Conservation (phyloP, 352 stramenopile species). For the Hyaloperonospora brassicae region DNA sequence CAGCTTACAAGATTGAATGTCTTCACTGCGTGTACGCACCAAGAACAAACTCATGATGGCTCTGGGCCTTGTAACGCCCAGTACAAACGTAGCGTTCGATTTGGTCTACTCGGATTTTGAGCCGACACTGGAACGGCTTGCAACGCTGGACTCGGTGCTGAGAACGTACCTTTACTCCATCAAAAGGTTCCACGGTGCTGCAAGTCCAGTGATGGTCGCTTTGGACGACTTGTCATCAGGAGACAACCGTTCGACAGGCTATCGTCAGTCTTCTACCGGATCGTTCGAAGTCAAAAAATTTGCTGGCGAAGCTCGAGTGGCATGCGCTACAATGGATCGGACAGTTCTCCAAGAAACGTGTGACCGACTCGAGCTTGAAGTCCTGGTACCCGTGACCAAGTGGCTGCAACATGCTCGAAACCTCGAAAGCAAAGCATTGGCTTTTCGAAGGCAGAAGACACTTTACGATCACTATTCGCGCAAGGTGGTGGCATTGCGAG, state of each 20-base stretch:
- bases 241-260: constrained; percentile 16
- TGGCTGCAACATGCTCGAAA: constrained; percentile 43
- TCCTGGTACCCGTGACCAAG: constrained; percentile 44
- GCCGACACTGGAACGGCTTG: constrained; percentile 36
- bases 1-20: constrained; percentile 31
- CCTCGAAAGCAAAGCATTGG: constrained; percentile 39
- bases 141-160: constrained; percentile 41
- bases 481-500: constrained; percentile 57
- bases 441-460: constrained; percentile 59
- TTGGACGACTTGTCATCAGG: constrained; percentile 40
- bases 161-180: constrained; percentile 51
- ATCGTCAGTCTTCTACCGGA: constrained; percentile 25
- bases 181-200: constrained; percentile 50
- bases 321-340: constrained; percentile 54
- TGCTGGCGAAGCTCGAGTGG: constrained; percentile 47
- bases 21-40: constrained; percentile 58
- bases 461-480: constrained; percentile 76
- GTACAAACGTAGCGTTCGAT: constrained; percentile 75
- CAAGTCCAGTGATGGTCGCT: constrained; percentile 42
- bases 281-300: constrained; percentile 56
- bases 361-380: constrained; percentile 49
- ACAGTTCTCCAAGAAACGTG: constrained; percentile 41
- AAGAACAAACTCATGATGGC: constrained; percentile 74
- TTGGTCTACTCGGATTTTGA: constrained; percentile 55
- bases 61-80: constrained; percentile 61